A percentile compares a stretch with the other conserved stretches of the same genome.
phyloP scores from a whole-genome alignment of 495 filamentous ascomycete species.

The Cladorrhinum samala region DNA sequence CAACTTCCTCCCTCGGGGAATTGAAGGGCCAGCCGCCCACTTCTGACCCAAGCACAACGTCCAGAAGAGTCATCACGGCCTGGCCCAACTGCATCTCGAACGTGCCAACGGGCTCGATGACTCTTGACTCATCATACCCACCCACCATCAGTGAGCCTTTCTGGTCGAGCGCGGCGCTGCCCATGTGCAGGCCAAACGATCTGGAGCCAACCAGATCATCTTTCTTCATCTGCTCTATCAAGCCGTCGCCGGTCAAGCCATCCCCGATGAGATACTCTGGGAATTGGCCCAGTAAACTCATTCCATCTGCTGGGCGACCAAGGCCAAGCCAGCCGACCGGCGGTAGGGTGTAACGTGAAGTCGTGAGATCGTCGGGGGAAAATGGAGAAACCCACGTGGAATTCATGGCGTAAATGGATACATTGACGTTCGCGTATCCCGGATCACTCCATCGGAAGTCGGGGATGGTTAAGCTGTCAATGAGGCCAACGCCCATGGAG shows the following conservation, averaged over 20 bases:
- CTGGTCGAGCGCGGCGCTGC: not conserved
- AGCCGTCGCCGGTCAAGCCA: not conserved
- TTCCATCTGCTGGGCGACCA: too few species aligned
- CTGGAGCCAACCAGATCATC: not conserved
- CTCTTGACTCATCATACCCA: not conserved
- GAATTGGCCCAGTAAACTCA: too few species aligned
- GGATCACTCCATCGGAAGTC: not conserved
- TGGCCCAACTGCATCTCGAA: not conserved
- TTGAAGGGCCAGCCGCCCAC: not conserved
- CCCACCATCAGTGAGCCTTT: not conserved
- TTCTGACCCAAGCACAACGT: not conserved
- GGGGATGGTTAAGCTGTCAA: not conserved
- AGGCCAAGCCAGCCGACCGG: not conserved
- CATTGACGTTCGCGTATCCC: not conserved
- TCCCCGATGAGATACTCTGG: too few species aligned
- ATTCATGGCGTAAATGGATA: not conserved
- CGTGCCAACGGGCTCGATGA: not conserved
- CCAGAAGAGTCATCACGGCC: not conserved
- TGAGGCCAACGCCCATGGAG: not conserved
- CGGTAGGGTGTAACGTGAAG: too few species aligned
- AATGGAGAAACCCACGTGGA: not conserved
- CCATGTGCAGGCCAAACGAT: not conserved
- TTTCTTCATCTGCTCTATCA: not conserved
- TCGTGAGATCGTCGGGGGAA: too few species aligned
- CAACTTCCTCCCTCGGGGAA: not conserved